Conservation (phyloP, 768 basidiomycete genomes). For the Tephrocybe sp. region DNA sequence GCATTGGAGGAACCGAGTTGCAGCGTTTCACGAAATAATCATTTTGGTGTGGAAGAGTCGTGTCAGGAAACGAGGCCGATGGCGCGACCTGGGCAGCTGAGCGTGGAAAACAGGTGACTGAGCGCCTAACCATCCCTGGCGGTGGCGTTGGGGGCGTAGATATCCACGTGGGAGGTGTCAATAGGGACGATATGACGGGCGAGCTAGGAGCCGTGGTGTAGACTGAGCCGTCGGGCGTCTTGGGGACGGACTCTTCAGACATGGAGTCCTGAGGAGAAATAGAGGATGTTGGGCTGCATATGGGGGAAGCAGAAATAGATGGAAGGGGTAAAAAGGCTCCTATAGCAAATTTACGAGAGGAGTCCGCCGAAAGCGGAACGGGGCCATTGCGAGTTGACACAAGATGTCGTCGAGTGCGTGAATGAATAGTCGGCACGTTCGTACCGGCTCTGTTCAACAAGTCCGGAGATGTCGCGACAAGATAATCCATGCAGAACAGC, state of each 20-base stretch:
- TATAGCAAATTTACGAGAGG: slow-evolving; percentile 24
- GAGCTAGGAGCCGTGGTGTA: slow-evolving; percentile 21
- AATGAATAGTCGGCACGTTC: slow-evolving; percentile 8
- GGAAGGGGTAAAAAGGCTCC: slow-evolving; percentile 48
- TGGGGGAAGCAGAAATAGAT: slow-evolving; percentile 58
- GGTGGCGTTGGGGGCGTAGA: slow-evolving; percentile 60
- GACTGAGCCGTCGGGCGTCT: slow-evolving; percentile 10
- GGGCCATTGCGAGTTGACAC: neutral
- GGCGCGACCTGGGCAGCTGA: slow-evolving; percentile 31
- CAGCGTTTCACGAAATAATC: slow-evolving; percentile 32
- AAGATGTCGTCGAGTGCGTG: slow-evolving; percentile 9
- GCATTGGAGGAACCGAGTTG: slow-evolving; percentile 39
- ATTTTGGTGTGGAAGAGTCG: slow-evolving; percentile 28
- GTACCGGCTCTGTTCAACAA: slow-evolving; percentile 10
- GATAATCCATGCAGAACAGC: slow-evolving; percentile 16
- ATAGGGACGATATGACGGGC: slow-evolving; percentile 15
- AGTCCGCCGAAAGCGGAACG: slow-evolving; percentile 8
- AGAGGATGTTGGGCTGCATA: slow-evolving; percentile 45
- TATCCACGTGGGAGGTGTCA: slow-evolving; percentile 50
- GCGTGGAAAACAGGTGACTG: slow-evolving; percentile 30
- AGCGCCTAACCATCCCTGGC: slow-evolving; percentile 35
- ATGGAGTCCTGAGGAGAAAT: slow-evolving; percentile 22
- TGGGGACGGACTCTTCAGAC: slow-evolving; percentile 10
- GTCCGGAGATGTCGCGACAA: slow-evolving; percentile 14
- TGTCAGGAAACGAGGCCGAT: slow-evolving; percentile 47